Evolutionary conservation across 2,329 filamentous ascomycete genomes (phyloP).

Genomic region (Rutstroemia sp.): DNA sequence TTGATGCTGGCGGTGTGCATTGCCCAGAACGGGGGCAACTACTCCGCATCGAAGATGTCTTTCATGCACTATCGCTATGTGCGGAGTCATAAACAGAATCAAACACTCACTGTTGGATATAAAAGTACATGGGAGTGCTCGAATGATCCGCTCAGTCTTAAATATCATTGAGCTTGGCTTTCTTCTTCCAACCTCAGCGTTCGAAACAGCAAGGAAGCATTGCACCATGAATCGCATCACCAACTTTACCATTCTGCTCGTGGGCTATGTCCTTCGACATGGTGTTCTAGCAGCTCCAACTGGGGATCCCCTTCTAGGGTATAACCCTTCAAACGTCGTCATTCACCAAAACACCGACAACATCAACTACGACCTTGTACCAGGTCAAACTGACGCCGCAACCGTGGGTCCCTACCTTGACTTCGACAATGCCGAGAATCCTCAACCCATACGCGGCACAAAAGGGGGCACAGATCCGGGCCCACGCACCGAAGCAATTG

Average conservation of each 20-base stretch:
- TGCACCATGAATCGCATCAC: background rate
- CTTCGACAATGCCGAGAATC: slow-evolving; percentile 43
- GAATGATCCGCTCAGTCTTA: background rate
- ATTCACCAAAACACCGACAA: slow-evolving; percentile 30
- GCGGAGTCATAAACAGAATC: no score
- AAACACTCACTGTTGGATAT: no score
- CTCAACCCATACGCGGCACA: slow-evolving; percentile 48
- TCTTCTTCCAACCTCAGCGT: background rate
- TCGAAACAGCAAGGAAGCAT: background rate
- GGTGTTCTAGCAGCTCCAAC: slow-evolving; percentile 17
- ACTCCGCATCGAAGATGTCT: no score
- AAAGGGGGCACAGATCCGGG: slow-evolving; percentile 45
- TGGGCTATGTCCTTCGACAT: slow-evolving; percentile 4
- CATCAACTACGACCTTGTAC: slow-evolving; percentile 36
- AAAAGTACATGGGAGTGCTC: background rate
- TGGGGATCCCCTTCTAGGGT: slow-evolving; percentile 32
- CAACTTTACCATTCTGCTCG: slow-evolving; percentile 3
- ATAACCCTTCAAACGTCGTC: slow-evolving; percentile 32
- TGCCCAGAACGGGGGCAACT: no score
- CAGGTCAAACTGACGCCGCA: slow-evolving; percentile 43
- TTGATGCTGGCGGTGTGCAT: background rate
- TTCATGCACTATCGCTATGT: no score
- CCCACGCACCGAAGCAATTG: slow-evolving; percentile 60
- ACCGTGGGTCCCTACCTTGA: slow-evolving; percentile 46
- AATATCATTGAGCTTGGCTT: no score